These are phyloP conservation scores for Pezicula carpinea DNA, from an alignment of 2,329 filamentous ascomycete genomes.

Conservation along the genomic window DNA sequence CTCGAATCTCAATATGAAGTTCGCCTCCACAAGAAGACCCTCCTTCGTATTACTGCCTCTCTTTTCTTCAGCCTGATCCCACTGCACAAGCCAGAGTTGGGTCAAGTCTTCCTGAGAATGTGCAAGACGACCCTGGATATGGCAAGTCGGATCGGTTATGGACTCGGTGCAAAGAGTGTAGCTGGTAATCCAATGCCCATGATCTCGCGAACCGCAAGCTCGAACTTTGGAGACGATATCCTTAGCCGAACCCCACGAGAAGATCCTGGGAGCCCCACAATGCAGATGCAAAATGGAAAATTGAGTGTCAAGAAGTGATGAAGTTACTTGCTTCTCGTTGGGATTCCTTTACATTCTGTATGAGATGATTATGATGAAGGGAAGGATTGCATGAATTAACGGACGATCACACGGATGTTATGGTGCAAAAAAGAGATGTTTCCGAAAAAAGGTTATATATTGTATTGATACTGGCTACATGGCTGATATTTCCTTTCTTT, in stretches of 20 bases:
- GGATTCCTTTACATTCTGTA: background rate
- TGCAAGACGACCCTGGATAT: constrained; percentile 14
- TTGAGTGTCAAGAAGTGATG: background rate
- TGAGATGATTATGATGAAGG: too few relatives aligned
- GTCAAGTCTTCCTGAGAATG: constrained; percentile 24
- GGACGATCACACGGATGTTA: too few relatives aligned
- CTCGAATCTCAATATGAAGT: constrained; percentile 22
- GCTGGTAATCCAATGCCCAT: constrained; percentile 2
- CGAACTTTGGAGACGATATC: constrained; percentile 5
- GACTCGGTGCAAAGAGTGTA: constrained; percentile 1
- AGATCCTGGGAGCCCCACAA: background rate
- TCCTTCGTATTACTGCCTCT: constrained; percentile 27
- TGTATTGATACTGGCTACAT: too few relatives aligned
- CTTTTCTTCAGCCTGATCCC: constrained; percentile 28
- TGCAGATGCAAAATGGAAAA: background rate
- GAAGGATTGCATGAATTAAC: too few relatives aligned
- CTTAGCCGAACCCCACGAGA: background rate
- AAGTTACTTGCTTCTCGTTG: background rate
- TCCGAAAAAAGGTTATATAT: too few relatives aligned
- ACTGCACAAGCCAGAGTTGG: constrained; percentile 24
- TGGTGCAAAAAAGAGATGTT: too few relatives aligned
- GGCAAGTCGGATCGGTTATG: constrained; percentile 4
- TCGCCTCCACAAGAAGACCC: constrained; percentile 26
- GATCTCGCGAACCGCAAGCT: constrained; percentile 2
- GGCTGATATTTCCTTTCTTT: too few relatives aligned